phyloP scores from a whole-genome alignment of 2,329 filamentous ascomycete species.

The Ophiostoma australiae region DNA sequence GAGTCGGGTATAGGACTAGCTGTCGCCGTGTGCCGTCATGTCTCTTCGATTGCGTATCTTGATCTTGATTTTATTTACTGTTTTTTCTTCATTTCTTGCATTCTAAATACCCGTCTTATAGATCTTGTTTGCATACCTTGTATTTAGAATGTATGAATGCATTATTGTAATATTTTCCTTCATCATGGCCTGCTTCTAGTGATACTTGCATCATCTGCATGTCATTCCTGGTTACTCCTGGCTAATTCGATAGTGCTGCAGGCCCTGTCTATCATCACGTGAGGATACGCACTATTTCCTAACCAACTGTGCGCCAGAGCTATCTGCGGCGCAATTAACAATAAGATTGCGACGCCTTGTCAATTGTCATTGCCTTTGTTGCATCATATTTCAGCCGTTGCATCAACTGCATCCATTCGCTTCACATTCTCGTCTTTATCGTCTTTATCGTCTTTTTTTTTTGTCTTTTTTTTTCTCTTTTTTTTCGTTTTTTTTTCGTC shows the following conservation, averaged over 20 bases:
- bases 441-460: too few species aligned
- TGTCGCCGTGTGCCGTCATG: neutral
- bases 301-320: too few species aligned
- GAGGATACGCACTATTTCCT: neutral
- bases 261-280: neutral
- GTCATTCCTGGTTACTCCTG: neutral
- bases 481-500: too few species aligned
- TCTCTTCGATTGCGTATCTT: neutral
- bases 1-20: constrained; percentile 14
- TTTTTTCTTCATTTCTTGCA: neutral
- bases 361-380: neutral
- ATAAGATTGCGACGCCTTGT: neutral
- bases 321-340: too few species aligned
- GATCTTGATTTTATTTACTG: neutral
- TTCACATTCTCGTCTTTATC: neutral
- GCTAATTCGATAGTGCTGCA: neutral
- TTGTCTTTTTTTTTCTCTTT: too few species aligned
- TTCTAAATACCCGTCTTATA: neutral
- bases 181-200: too few species aligned
- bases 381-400: neutral
- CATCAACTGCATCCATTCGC: neutral
- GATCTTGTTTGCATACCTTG: neutral
- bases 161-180: neutral
- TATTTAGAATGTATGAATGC: neutral
- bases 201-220: too few species aligned